Evolutionary conservation across 129 eudicot genomes (phyloP).

Genomic region (Flaveria trinervia): DNA sequence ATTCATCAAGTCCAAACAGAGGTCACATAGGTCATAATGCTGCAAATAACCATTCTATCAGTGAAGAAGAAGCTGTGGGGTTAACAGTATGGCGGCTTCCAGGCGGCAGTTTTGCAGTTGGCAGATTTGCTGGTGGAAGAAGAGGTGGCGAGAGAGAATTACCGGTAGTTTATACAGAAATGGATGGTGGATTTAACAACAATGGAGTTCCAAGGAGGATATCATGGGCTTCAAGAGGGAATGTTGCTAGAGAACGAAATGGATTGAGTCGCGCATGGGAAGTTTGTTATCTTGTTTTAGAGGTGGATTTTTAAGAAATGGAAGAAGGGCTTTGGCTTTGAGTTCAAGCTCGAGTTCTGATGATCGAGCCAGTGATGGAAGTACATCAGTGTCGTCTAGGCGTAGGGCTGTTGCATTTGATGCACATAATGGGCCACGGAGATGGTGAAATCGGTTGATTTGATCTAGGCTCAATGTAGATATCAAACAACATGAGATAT

Average conservation of each 20-base stretch:
- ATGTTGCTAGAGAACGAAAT: constrained; percentile 52
- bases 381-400: constrained; percentile 50
- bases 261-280: constrained; percentile 55
- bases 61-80: constrained; percentile 79
- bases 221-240: constrained; percentile 81
- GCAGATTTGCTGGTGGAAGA: constrained; percentile 84
- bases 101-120: constrained; percentile 93
- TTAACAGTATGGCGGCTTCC: constrained; percentile 91
- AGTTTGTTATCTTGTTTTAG: constrained; percentile 69
- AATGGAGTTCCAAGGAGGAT: constrained; percentile 80
- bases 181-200: constrained; percentile 84
- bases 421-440: constrained; percentile 34
- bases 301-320: background rate
- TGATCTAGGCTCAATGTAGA: constrained; percentile 26
- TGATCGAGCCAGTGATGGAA: constrained; percentile 49
- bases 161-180: constrained; percentile 84
- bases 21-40: constrained; percentile 26
- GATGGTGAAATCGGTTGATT: constrained; percentile 45
- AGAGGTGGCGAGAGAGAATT: constrained; percentile 67
- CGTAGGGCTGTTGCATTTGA: constrained; percentile 48
- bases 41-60: constrained; percentile 23
- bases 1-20: constrained; percentile 28
- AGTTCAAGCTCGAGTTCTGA: constrained; percentile 42
- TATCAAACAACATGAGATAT: constrained; percentile 14
- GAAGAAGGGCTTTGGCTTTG: constrained; percentile 18